Conservation (phyloP, 129 eudicot species). For the Oenanthe sinensis region DNA sequence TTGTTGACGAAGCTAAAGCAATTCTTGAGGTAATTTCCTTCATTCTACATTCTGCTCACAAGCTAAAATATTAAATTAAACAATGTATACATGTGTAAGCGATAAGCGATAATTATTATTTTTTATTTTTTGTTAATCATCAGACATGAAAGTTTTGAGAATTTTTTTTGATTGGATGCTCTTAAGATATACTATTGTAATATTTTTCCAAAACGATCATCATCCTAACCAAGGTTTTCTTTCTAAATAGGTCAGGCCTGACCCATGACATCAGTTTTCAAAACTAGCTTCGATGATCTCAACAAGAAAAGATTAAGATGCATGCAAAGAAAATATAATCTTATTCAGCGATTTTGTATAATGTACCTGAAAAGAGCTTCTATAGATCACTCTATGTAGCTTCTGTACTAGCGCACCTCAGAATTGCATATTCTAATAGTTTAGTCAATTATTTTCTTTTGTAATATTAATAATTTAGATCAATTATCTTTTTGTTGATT, state of each 20-base stretch:
- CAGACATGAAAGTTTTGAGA: background rate
- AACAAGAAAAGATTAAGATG: background rate
- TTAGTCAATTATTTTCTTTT: too few relatives aligned
- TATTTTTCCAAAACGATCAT: background rate
- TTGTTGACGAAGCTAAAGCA: constrained; percentile 65
- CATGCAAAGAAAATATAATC: background rate
- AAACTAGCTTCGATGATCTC: background rate
- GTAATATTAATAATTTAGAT: too few relatives aligned
- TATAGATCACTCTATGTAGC: too few relatives aligned
- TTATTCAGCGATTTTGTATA: background rate
- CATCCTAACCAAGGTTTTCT: background rate
- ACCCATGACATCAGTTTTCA: background rate
- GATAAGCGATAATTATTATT: too few relatives aligned
- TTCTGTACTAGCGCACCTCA: too few relatives aligned
- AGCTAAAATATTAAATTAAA: background rate
- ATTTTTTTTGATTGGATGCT: background rate
- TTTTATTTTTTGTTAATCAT: background rate
- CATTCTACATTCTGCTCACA: background rate
- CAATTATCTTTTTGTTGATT: too few relatives aligned
- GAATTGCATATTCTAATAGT: too few relatives aligned
- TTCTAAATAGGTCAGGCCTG: background rate
- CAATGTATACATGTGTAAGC: background rate
- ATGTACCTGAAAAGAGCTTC: background rate
- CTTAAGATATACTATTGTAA: background rate
- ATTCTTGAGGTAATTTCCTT: constrained; percentile 51